Base-by-base conservation (phyloP, 208 protist species). In the Phytomonas sp. region DNA sequence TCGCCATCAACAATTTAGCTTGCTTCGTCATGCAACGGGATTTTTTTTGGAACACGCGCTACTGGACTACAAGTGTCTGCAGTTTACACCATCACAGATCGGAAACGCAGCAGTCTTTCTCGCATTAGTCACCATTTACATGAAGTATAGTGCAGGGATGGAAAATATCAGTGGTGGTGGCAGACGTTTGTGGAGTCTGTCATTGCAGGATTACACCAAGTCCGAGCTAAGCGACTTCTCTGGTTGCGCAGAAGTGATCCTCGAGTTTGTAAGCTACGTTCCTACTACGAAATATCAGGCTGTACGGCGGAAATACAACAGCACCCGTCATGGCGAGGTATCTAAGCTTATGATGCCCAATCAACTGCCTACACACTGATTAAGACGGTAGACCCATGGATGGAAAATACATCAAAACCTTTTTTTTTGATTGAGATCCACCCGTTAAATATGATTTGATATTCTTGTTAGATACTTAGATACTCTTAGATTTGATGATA, bases 31-130 rank as follows among this genome's bases (percentile, higher is more conserved):
- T 69, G 82, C 87, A 23, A 83, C 87, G n/a, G 75, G 80, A 74
- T 96, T 96, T 75, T 92, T 94, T 75, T 71, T 93, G 66, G 91
- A 96, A 66, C 88, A 93, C 71, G 82, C 85, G 11, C 67, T 93
- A 65, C 80, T 94, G 29, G 88, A 96, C 70, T 93, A 93, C 86
- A 88, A 94, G 70, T 87, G 93, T 61, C 77, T 98, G 31, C 84
- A 97, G 72, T 98, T 95, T 74, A 82, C 83, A 0, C 96, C 97
- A 31, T 98, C 97, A 32, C 82, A 97, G 75, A 86, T 98, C 30
- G 94, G 92, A 14, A 93, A 97, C 62, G 83, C 94, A 30, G 76
- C 93, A 2, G 81, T 98, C 5, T 98, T 96, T 70, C 76, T 99
- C 12, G 92, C 96, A 14, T 66, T 88, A 40, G 61, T 82, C 31